Evolutionary conservation across 106 monocot genomes (phyloP), one percentile per base, ranked within the genome.

Genomic region (Dendrobium huoshanense): DNA sequence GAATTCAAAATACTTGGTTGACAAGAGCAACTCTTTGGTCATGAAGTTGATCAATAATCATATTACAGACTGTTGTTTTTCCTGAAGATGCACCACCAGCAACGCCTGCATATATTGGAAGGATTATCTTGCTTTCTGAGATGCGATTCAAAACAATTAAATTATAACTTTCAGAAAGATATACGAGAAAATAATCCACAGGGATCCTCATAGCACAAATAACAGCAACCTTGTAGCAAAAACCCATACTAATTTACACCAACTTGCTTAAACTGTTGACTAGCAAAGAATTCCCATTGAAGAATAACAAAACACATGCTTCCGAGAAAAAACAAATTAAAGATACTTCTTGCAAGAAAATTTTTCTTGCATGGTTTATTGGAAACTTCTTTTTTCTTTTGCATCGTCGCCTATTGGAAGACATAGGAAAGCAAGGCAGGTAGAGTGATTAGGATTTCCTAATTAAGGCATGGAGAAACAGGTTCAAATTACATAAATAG

Each of bases 21-120:
- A 92, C 88, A 55, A 92, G 84, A 70, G 90, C 92, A 81, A 90
- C 88, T 75, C 90, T 88, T 80, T 92, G 92, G 44, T 92, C 92
- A 79, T 80, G 92, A 75, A 92, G 88, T 64, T 92, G 90, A 68
- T 92, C 78, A 76, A 92, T 92, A 65, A 92, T 92, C 92, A 92
- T 92, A 83, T 90, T 80, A 74, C 92, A 92, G 0, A 92, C 92
- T 41, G 90, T 86, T 20, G 89, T 90, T 82, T 92, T 92, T 79
- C 92, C 92, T 67, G 92, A 83, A 55, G 92, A 82, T 24, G 92
- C 87, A 86, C 92, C 92, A 44, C 92, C 92, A 77, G 88, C 87
- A 78, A 92, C 90, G 55, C 92, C 92, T 92, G 78, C 37, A 85
- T 74, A 19, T 41, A 33, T 70, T 33, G 70, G 1, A 31, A 70